Conservation (phyloP, 257 asterid genomes). For the Fraxinus quadrangulata region DNA sequence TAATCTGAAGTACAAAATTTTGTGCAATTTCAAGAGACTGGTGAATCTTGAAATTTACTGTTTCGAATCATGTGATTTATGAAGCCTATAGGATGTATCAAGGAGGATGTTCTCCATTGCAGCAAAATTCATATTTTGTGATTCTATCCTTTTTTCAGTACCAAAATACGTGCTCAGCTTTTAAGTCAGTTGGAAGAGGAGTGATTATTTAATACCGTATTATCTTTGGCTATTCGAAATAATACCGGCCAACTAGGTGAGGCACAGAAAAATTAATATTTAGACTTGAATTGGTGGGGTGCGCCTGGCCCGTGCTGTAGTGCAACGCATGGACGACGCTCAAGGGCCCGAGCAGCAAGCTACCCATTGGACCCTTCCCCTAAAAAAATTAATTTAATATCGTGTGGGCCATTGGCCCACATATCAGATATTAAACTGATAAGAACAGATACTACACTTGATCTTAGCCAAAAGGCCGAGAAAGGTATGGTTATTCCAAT, state of each 20-base stretch:
- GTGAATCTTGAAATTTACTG: not conserved
- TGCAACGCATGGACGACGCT: not conserved
- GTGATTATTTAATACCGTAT: too few species aligned
- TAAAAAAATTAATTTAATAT: slow-evolving; percentile 46
- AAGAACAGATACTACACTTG: slow-evolving; percentile 81
- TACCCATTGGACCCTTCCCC: not conserved
- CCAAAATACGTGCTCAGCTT: too few species aligned
- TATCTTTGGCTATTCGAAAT: too few species aligned
- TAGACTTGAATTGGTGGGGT: not conserved
- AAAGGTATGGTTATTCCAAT: slow-evolving; percentile 42
- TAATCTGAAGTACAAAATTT: not conserved
- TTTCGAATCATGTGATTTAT: not conserved
- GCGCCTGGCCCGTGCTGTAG: not conserved
- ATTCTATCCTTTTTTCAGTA: too few species aligned
- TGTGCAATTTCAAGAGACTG: not conserved
- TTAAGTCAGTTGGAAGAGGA: too few species aligned
- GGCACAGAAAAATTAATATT: too few species aligned
- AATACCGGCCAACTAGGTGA: too few species aligned
- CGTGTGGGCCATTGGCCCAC: slow-evolving; percentile 47
- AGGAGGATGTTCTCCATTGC: not conserved
- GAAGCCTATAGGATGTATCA: not conserved
- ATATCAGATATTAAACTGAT: slow-evolving; percentile 76
- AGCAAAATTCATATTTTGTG: not conserved
- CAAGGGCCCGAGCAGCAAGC: not conserved
- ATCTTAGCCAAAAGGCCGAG: slow-evolving; percentile 83